phyloP scores from a whole-genome alignment of 2,329 filamentous ascomycete species.

The Ophiostoma triangulosporum region DNA sequence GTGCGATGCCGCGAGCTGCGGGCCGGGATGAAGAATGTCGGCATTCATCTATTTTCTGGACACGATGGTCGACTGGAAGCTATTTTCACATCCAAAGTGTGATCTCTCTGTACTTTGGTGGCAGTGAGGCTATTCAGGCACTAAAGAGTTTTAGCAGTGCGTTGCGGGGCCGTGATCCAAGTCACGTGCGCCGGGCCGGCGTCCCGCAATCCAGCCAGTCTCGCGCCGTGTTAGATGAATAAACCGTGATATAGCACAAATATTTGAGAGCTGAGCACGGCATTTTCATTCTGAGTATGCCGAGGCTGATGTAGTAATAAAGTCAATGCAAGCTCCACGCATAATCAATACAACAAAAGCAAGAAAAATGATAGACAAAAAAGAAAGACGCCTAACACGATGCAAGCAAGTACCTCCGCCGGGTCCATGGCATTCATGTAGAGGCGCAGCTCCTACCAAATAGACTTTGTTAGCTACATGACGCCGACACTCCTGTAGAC shows the following conservation, averaged over 20 bases:
- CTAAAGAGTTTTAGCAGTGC: neutral
- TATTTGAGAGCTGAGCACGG: too few relatives aligned
- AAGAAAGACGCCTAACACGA: neutral
- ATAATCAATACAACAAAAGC: neutral
- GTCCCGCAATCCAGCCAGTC: too few relatives aligned
- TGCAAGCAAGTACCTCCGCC: neutral
- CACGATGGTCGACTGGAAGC: neutral
- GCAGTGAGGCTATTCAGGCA: neutral
- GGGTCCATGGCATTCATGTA: neutral
- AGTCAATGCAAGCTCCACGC: neutral
- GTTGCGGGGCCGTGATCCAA: neutral
- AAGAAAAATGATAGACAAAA: neutral
- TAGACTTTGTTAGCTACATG: too few relatives aligned
- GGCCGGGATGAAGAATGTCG: constrained; percentile 31
- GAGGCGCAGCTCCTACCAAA: neutral
- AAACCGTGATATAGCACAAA: too few relatives aligned
- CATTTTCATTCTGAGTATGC: too few relatives aligned
- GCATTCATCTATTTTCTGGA: constrained; percentile 20
- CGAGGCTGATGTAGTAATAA: too few relatives aligned
- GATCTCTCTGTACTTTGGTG: neutral
- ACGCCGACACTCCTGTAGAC: too few relatives aligned
- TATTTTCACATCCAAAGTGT: neutral
- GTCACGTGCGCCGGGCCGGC: neutral
- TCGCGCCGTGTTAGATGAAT: too few relatives aligned
- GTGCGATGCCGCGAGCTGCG: constrained; percentile 38